Evolutionary conservation across 2,329 filamentous ascomycete genomes (phyloP), one percentile per base, ranked within the genome.

Genomic region (Berkeleyomyces rouxiae): DNA sequence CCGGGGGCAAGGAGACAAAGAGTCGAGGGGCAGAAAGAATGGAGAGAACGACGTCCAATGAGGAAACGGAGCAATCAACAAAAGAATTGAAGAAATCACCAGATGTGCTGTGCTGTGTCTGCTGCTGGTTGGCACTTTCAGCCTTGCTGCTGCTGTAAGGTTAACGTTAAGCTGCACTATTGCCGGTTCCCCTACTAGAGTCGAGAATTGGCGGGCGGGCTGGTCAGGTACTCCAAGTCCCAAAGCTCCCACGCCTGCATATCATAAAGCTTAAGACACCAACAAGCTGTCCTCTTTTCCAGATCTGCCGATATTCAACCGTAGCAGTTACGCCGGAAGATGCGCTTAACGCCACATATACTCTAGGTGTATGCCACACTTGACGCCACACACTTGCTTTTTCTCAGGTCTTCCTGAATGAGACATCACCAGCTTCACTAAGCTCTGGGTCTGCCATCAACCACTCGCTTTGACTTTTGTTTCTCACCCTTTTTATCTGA

Each of bases 281-380:
- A 62, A 62, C 58, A 61, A 62, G 62, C 62, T 63, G 62, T 63
- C 62, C 62, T 60, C 57, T 63, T 63, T 57, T 47, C 11, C 13
- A 31, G 49, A 53, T 65, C 33, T 44, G 58, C 60, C 61, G 61
- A 47, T 40, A 51, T 62, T 61, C 44, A 59, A 39, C 63, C 59
- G 53, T 16, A 44, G 61, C 40, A 16, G 16, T 13, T 16, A 44
- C 2, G 6, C 37, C 42, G 9, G 11, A n/a, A 11, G 5, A 36
- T 11, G 39, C 13, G 46, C 13, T 33, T 36, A 42, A 23, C 58
- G 62, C 62, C 62, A 61, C 59, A 59, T n/a, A 23, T 1, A 1
- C 7, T 40, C 33, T 0, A 4, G 5, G 33, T 23, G 5, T n/a
- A 10, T 10, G 51, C 51, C 51, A 55, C 58, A 37, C 31, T 7